Evolutionary conservation across 2,329 filamentous ascomycete genomes (phyloP).

Genomic region (Fusarium verrucosum): DNA sequence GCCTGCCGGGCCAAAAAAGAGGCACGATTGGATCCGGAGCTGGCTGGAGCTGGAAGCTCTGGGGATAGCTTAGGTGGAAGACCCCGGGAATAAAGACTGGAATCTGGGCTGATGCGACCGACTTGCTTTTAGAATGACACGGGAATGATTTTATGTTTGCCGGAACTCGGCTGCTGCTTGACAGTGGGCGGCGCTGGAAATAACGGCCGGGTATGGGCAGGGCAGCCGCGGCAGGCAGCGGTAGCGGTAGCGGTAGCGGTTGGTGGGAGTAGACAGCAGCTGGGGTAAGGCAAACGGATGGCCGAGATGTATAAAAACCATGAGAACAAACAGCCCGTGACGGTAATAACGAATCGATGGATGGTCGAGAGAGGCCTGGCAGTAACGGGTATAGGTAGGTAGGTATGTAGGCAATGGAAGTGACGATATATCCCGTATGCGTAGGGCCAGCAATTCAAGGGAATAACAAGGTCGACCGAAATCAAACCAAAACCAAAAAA

Average conservation of each 20-base stretch:
- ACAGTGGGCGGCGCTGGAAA: conserved; percentile 44
- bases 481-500: conserved; percentile 7
- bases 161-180: conserved; percentile 40
- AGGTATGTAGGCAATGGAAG: not conserved
- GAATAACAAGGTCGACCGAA: conserved; percentile 34
- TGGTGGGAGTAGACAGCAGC: conserved; percentile 6
- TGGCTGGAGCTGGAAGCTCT: conserved; percentile 25
- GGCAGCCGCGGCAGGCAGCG: conserved; percentile 27
- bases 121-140: conserved; percentile 9
- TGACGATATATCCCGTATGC: not conserved
- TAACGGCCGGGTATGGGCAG: conserved; percentile 40
- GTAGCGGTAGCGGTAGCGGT: conserved; percentile 23
- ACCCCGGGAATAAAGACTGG: conserved; percentile 34
- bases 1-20: conserved; percentile 17
- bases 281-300: conserved; percentile 17
- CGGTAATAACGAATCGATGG: conserved; percentile 1
- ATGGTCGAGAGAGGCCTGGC: not conserved
- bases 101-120: conserved; percentile 17
- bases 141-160: conserved; percentile 22
- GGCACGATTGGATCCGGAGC: conserved; percentile 14
- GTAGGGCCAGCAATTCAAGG: conserved; percentile 2
- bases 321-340: not conserved
- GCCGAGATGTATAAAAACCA: conserved; percentile 18
- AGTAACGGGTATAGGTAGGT: not conserved
- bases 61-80: conserved; percentile 4